Conservation (phyloP, 345 rosid species). For the Arabis hirsuta region DNA sequence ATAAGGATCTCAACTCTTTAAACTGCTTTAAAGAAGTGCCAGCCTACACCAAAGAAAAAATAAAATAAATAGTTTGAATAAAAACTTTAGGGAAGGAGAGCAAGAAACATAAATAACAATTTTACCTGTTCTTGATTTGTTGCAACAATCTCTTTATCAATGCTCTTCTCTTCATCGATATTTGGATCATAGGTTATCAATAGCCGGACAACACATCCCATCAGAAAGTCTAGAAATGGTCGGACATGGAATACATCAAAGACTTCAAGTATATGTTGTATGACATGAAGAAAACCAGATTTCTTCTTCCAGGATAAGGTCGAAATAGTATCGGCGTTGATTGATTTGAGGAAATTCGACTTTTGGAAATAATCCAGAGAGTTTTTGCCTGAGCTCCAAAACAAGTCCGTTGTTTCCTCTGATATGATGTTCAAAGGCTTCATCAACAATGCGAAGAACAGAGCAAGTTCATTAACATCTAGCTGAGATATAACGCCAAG, state of each 20-base stretch:
- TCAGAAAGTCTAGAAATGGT: constrained; percentile 73
- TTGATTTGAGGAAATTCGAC: constrained; percentile 49
- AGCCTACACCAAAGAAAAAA: constrained; percentile 17
- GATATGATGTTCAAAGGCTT: constrained; percentile 67
- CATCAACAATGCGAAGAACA: constrained; percentile 71
- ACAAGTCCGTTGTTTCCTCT: constrained; percentile 49
- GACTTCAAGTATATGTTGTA: constrained; percentile 61
- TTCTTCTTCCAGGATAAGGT: constrained; percentile 63
- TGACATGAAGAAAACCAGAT: constrained; percentile 77
- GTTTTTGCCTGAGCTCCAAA: constrained; percentile 44
- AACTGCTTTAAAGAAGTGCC: constrained; percentile 54
- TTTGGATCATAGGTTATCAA: constrained; percentile 52
- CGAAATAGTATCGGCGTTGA: constrained; percentile 56
- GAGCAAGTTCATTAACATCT: constrained; percentile 66
- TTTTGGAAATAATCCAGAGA: constrained; percentile 51
- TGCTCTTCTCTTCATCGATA: constrained; percentile 48
- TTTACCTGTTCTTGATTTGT: constrained; percentile 54
- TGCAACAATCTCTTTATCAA: constrained; percentile 4
- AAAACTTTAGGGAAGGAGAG: too few relatives aligned
- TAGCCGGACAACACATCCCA: constrained; percentile 79
- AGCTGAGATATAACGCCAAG: constrained; percentile 73
- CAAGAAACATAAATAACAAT: not conserved
- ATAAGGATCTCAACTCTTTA: constrained; percentile 75
- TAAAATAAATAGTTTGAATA: too few relatives aligned
- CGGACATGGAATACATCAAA: constrained; percentile 66